phyloP scores from a whole-genome alignment of 805 yeast genomes.

The Nakazawaea ishiwadae region DNA sequence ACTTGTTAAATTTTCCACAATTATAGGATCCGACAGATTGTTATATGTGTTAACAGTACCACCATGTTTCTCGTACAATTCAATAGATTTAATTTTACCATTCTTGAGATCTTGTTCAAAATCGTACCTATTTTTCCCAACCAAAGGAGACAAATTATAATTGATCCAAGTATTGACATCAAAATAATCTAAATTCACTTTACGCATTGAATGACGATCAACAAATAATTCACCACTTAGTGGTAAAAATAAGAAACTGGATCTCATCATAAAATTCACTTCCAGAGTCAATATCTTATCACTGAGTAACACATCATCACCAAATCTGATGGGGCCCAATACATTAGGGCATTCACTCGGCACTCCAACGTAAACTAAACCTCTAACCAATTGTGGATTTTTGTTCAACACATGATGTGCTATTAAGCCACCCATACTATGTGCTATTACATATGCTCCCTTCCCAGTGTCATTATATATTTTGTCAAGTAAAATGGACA shows the following conservation, averaged over 20 bases:
- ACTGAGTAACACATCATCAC: constrained; percentile 74
- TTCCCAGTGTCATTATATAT: constrained; percentile 44
- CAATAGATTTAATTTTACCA: constrained; percentile 12
- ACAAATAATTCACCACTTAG: constrained; percentile 69
- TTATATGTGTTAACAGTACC: constrained; percentile 13
- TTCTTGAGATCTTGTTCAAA: constrained; percentile 22
- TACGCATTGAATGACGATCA: constrained; percentile 52
- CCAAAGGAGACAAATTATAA: constrained; percentile 72
- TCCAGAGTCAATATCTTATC: constrained; percentile 74
- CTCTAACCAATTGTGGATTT: constrained; percentile 65
- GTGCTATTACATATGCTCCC: constrained; percentile 73
- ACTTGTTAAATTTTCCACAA: constrained; percentile 14
- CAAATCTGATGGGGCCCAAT: constrained; percentile 78
- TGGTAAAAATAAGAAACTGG: constrained; percentile 77
- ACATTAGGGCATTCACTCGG: constrained; percentile 85
- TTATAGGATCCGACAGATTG: constrained; percentile 9
- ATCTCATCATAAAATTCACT: constrained; percentile 84
- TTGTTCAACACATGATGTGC: constrained; percentile 74
- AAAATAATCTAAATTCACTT: constrained; percentile 67
- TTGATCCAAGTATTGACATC: constrained; percentile 79
- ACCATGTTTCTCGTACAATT: constrained; percentile 12
- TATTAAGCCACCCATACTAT: constrained; percentile 91
- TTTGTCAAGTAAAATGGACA: constrained; percentile 42
- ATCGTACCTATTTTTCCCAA: constrained; percentile 33
- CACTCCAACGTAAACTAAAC: constrained; percentile 74